phyloP scores from a whole-genome alignment of 768 basidiomycete species.

The Leucocoprinus birnbaumii region DNA sequence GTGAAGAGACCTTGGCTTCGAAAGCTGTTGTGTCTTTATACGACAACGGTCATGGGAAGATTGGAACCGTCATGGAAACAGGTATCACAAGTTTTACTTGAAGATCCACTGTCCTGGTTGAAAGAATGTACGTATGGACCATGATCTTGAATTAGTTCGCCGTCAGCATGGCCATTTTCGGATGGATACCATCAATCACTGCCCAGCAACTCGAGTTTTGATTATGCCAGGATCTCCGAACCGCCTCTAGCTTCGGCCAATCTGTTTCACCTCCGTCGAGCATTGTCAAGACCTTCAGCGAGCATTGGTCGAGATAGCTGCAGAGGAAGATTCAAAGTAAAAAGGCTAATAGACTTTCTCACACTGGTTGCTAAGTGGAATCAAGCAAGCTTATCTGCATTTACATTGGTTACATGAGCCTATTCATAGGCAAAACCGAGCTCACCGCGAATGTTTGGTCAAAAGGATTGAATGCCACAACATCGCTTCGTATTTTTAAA shows the following conservation, averaged over 20 bases:
- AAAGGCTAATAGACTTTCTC: not conserved
- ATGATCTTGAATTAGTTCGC: conserved; percentile 9
- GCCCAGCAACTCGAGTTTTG: not conserved
- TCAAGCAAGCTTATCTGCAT: not conserved
- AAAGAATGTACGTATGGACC: conserved; percentile 1
- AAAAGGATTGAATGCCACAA: not conserved
- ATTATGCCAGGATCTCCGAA: not conserved
- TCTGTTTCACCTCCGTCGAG: no score
- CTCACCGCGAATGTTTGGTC: not conserved
- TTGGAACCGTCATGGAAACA: conserved; percentile 34
- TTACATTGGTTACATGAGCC: not conserved
- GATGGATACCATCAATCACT: conserved; percentile 7
- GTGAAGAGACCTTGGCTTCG: conserved; percentile 7
- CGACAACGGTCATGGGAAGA: conserved; percentile 16
- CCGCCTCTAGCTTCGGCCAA: not conserved
- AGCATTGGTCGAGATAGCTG: no score
- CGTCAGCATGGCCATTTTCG: not conserved
- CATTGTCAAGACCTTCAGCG: no score
- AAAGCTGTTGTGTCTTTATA: conserved; percentile 20
- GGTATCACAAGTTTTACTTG: conserved; percentile 18
- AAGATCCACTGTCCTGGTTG: conserved; percentile 13
- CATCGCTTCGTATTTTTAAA: not conserved
- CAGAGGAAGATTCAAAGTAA: no score
- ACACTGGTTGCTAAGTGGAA: not conserved
- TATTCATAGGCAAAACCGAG: conserved; percentile 10